A percentile compares a stretch with the other conserved stretches of the same genome.
These are phyloP conservation scores for Vitis rupestris DNA, from an alignment of 164 flowering plant genomes.

Conservation along the genomic window DNA sequence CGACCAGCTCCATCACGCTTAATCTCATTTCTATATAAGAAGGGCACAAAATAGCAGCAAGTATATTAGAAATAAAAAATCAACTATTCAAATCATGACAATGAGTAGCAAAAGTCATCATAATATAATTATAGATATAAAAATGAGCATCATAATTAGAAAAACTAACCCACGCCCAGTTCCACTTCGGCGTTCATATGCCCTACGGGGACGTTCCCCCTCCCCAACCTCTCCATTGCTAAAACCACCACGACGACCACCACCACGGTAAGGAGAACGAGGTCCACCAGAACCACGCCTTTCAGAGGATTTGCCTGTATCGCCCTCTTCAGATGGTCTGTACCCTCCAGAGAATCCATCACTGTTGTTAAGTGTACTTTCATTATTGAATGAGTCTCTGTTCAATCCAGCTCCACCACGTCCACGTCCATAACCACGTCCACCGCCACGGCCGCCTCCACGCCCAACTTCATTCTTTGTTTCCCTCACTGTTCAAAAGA, in stretches of 20 bases:
- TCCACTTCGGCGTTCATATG: constrained; percentile 69
- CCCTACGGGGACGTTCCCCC: constrained; percentile 50
- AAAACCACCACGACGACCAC: constrained; percentile 27
- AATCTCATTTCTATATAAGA: constrained; percentile 37
- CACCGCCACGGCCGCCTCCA: constrained; percentile 28
- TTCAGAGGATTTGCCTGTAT: constrained; percentile 24
- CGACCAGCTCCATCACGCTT: constrained; percentile 69
- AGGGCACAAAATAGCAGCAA: too few relatives aligned
- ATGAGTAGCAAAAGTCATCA: neutral
- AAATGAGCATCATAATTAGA: too few relatives aligned
- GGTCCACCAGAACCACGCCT: constrained; percentile 28
- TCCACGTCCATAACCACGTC: constrained; percentile 31
- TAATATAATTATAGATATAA: neutral
- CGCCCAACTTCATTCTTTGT: constrained; percentile 29
- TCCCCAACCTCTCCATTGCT: constrained; percentile 44
- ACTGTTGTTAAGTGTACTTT: constrained; percentile 2
- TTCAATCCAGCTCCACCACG: constrained; percentile 23
- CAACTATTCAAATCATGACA: too few relatives aligned
- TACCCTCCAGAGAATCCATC: constrained; percentile 22
- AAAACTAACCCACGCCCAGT: constrained; percentile 54
- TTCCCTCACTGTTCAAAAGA: constrained; percentile 31
- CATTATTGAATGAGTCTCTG: constrained; percentile 21
- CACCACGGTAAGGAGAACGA: constrained; percentile 25
- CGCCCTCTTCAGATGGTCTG: constrained; percentile 26
- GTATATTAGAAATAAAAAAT: too few relatives aligned